phyloP scores from a whole-genome alignment of 495 filamentous ascomycete species.

The Pyrenula aspistea region DNA sequence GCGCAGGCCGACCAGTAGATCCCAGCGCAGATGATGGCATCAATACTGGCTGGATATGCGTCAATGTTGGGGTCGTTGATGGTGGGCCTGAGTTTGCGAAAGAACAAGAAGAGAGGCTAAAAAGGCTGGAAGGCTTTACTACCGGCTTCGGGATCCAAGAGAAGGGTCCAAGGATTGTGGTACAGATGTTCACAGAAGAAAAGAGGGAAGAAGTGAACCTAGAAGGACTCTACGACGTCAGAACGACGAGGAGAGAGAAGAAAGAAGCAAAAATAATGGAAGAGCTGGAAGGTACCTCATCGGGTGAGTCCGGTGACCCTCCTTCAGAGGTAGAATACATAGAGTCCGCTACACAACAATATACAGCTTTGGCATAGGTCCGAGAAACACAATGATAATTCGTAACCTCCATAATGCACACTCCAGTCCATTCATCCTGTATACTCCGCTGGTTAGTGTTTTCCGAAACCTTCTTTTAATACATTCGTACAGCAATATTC shows the following conservation, averaged over 20 bases:
- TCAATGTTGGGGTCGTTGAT: constrained; percentile 68
- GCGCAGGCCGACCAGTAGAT: constrained; percentile 17
- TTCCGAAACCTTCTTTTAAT: too few relatives aligned
- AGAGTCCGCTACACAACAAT: too few relatives aligned
- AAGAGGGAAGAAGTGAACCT: constrained; percentile 75
- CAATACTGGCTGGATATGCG: constrained; percentile 88
- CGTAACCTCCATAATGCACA: too few relatives aligned
- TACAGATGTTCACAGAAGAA: constrained; percentile 82
- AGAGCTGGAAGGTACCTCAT: too few relatives aligned
- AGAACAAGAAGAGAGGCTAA: constrained; percentile 16
- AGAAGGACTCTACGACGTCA: constrained; percentile 61
- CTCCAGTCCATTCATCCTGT: too few relatives aligned
- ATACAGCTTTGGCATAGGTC: too few relatives aligned
- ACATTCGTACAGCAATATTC: too few relatives aligned
- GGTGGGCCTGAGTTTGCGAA: constrained; percentile 7
- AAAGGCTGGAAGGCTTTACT: neutral
- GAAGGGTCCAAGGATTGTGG: constrained; percentile 54
- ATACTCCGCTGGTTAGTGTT: too few relatives aligned
- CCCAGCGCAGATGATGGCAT: constrained; percentile 56
- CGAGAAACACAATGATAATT: too few relatives aligned
- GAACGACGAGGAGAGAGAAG: neutral
- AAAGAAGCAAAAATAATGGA: neutral
- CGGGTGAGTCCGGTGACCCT: neutral
- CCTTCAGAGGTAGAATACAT: neutral
- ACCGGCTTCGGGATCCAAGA: constrained; percentile 57